These are phyloP conservation scores for Monosporascus sp. DNA, from an alignment of 2,329 filamentous ascomycete species.

Conservation along the genomic window DNA sequence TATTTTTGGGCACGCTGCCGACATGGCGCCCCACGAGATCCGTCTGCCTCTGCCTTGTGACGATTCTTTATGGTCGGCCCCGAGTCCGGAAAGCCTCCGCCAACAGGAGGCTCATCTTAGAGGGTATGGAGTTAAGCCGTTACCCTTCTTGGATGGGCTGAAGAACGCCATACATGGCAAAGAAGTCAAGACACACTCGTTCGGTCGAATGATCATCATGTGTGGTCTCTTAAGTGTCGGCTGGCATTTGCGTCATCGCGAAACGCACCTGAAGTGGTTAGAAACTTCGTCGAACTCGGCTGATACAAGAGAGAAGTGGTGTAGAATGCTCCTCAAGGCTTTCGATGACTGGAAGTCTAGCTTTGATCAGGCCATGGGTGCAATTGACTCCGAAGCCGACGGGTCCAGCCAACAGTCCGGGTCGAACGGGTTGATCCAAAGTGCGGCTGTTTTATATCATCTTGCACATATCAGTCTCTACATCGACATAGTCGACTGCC, in stretches of 20 bases:
- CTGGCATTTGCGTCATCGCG: conserved; percentile 85
- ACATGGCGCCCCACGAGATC: conserved; percentile 89
- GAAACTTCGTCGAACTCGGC: conserved; percentile 58
- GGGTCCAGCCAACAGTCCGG: conserved; percentile 45
- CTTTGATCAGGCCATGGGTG: conserved; percentile 65
- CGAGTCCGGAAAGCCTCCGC: conserved; percentile 69
- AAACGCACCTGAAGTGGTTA: conserved; percentile 77
- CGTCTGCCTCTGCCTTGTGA: conserved; percentile 81
- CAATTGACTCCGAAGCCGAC: conserved; percentile 29
- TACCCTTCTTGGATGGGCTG: conserved; percentile 77
- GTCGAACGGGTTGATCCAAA: conserved; percentile 63
- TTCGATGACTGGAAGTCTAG: conserved; percentile 86
- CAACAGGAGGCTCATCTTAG: conserved; percentile 70
- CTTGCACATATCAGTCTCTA: conserved; percentile 86
- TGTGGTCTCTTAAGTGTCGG: conserved; percentile 83
- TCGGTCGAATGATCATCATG: conserved; percentile 87
- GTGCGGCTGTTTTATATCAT: conserved; percentile 74
- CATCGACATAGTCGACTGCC: conserved; percentile 82
- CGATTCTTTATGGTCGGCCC: conserved; percentile 79
- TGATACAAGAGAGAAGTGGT: conserved; percentile 68
- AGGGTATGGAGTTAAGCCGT: conserved; percentile 71
- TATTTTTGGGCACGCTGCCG: conserved; percentile 86
- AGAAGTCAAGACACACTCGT: conserved; percentile 77
- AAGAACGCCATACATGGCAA: conserved; percentile 79
- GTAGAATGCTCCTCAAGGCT: conserved; percentile 66